Evolutionary conservation across 2,329 filamentous ascomycete genomes (phyloP).

Genomic region (Phyllosticta paracitricarpa): DNA sequence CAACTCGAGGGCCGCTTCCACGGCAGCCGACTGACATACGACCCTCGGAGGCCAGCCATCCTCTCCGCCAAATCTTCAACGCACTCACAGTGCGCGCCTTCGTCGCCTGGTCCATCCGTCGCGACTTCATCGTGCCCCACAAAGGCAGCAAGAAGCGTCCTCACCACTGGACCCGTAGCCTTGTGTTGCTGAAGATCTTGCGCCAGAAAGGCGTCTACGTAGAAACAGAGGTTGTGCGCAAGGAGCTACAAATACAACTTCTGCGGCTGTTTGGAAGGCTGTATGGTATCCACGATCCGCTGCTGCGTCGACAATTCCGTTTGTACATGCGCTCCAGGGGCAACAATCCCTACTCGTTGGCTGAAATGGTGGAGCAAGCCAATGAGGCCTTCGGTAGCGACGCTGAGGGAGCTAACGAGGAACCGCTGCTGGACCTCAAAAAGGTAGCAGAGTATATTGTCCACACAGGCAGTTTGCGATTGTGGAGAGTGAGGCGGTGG

Average conservation of each 20-base stretch:
- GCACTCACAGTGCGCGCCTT: constrained; percentile 20
- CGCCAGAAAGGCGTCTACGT: constrained; percentile 21
- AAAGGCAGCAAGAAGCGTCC: constrained; percentile 18
- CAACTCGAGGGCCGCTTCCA: not conserved
- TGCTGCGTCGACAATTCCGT: not conserved
- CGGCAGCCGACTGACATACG: not conserved
- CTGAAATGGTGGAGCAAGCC: not conserved
- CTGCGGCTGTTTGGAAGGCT: constrained; percentile 20
- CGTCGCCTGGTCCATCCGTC: constrained; percentile 25
- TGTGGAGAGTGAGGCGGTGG: not conserved
- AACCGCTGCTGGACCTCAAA: not conserved
- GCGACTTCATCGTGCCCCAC: constrained; percentile 19
- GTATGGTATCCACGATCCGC: not conserved
- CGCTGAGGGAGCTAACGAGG: not conserved
- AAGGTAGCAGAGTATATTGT: not conserved
- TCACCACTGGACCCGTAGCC: constrained; percentile 20
- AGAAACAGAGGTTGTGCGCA: constrained; percentile 13
- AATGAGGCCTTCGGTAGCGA: not conserved
- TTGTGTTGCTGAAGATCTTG: constrained; percentile 20
- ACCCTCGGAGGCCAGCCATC: constrained; percentile 14
- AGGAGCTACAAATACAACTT: constrained; percentile 18
- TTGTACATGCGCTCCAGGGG: not conserved
- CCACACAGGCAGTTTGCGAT: not conserved
- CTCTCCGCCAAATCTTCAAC: constrained; percentile 20
- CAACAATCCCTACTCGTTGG: not conserved